Conservation (phyloP, 2,329 filamentous ascomycete genomes). For the Exophiala dermatitidis region DNA sequence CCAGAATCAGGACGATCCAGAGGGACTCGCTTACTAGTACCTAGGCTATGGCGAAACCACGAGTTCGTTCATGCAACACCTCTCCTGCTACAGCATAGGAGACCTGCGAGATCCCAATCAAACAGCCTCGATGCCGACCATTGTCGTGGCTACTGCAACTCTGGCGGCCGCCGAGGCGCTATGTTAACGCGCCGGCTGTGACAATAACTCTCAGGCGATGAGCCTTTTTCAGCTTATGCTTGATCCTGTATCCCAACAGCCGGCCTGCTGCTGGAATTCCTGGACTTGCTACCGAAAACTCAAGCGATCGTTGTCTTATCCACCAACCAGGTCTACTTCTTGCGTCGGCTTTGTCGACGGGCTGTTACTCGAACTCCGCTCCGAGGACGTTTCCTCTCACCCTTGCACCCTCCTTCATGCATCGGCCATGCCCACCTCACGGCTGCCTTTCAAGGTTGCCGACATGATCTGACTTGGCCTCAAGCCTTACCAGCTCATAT, state of each 20-base stretch:
- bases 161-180: neutral
- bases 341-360: neutral
- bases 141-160: conserved; percentile 12
- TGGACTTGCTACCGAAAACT: conserved; percentile 3
- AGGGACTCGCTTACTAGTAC: conserved; percentile 9
- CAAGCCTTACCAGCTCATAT: conserved; percentile 4
- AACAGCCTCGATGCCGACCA: neutral
- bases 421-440: conserved; percentile 9
- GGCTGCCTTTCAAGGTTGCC: conserved; percentile 2
- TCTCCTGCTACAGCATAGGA: conserved; percentile 14
- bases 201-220: neutral
- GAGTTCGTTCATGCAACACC: conserved; percentile 10
- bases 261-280: conserved; percentile 3
- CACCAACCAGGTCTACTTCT: neutral
- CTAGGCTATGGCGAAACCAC: conserved; percentile 9
- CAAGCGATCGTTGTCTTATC: conserved; percentile 16
- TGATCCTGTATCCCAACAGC: neutral
- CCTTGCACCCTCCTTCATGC: conserved; percentile 5
- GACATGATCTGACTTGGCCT: conserved; percentile 9
- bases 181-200: neutral
- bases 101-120: neutral
- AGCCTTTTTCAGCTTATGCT: neutral
- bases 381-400: neutral
- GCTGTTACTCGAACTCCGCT: conserved; percentile 2
- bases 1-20: neutral